phyloP scores from a whole-genome alignment of 495 filamentous ascomycete species.

The Mytilinidion resinicola region DNA sequence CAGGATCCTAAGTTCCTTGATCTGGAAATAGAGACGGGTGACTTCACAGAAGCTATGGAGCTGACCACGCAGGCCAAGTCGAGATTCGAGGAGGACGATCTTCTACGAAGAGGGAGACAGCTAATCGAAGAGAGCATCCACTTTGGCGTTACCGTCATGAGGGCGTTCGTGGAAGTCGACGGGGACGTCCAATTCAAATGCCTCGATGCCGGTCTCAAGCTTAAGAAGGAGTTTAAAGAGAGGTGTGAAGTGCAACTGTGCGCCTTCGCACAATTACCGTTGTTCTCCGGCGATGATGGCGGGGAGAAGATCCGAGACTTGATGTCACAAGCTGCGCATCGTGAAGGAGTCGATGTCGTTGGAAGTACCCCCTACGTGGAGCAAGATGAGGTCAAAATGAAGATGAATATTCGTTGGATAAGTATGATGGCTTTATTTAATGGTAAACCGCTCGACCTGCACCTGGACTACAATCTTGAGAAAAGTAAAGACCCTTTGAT shows the following conservation, averaged over 20 bases:
- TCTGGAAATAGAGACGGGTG: slow-evolving; percentile 52
- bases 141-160: slow-evolving; percentile 63
- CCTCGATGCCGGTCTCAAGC: slow-evolving; percentile 49
- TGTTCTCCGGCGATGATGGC: slow-evolving; percentile 52
- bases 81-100: slow-evolving; percentile 53
- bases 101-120: slow-evolving; percentile 56
- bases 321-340: slow-evolving; percentile 44
- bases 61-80: slow-evolving; percentile 57
- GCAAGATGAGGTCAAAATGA: slow-evolving; percentile 40
- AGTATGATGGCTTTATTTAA: slow-evolving; percentile 43
- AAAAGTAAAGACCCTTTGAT: slow-evolving; percentile 42
- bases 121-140: slow-evolving; percentile 61
- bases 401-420: slow-evolving; percentile 60
- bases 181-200: slow-evolving; percentile 52
- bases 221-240: slow-evolving; percentile 52
- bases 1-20: slow-evolving; percentile 51
- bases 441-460: slow-evolving; percentile 60
- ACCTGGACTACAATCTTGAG: slow-evolving; percentile 66
- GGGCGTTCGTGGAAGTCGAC: slow-evolving; percentile 72
- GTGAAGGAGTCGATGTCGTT: slow-evolving; percentile 50
- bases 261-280: slow-evolving; percentile 64
- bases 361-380: slow-evolving; percentile 73
- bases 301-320: slow-evolving; percentile 42
- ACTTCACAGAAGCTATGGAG: slow-evolving; percentile 60
- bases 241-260: slow-evolving; percentile 62